These are phyloP conservation scores for Gaeumannomyces tritici DNA, from an alignment of 2,329 filamentous ascomycete genomes.

Conservation along the genomic window DNA sequence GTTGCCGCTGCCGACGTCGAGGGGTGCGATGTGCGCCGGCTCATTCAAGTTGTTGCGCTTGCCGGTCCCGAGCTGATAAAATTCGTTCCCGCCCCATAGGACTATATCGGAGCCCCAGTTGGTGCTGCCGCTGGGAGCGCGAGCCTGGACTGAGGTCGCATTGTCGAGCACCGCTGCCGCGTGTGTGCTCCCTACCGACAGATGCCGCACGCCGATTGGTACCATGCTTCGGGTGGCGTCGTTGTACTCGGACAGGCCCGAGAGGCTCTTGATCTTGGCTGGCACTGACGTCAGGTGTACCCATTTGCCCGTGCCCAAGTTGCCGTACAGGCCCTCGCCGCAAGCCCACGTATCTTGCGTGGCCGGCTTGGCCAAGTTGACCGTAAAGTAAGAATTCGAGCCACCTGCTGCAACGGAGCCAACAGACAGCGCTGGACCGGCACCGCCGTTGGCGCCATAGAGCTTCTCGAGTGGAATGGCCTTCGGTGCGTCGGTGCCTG, in stretches of 20 bases:
- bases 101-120: conserved; percentile 85
- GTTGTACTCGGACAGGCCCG: conserved; percentile 78
- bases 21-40: conserved; percentile 69
- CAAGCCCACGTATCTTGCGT: conserved; percentile 79
- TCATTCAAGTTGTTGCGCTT: conserved; percentile 70
- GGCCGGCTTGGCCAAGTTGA: conserved; percentile 58
- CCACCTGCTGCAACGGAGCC: conserved; percentile 76
- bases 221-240: conserved; percentile 57
- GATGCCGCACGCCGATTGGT: conserved; percentile 66
- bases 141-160: conserved; percentile 47
- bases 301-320: conserved; percentile 79
- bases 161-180: conserved; percentile 78
- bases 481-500: conserved; percentile 59
- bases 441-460: conserved; percentile 43
- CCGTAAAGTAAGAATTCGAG: conserved; percentile 74
- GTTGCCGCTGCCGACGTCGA: conserved; percentile 48
- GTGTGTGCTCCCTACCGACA: conserved; percentile 74
- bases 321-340: conserved; percentile 76
- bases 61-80: conserved; percentile 86
- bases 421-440: not conserved
- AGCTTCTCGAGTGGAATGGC: conserved; percentile 61
- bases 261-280: conserved; percentile 73
- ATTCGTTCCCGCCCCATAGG: conserved; percentile 93
- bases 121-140: conserved; percentile 25
- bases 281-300: conserved; percentile 74